Evolutionary conservation across 768 basidiomycete genomes (phyloP).

Genomic region (Amylocystis lapponica): DNA sequence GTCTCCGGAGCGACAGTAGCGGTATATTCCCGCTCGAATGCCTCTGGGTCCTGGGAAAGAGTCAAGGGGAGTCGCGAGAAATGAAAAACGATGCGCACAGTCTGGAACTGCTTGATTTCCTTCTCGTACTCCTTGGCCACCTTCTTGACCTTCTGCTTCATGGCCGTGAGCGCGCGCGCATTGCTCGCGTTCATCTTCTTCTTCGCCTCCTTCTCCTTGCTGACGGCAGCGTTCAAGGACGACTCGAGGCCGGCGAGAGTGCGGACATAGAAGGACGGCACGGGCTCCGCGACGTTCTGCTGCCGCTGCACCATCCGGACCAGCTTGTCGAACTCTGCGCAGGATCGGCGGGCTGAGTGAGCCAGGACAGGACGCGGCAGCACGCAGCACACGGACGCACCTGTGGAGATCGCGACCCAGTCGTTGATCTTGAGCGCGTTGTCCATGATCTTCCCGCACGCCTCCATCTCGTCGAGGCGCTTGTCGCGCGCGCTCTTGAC

Average conservation of each 20-base stretch:
- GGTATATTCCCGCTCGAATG: slow-evolving; percentile 73
- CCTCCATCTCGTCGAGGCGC: slow-evolving; percentile 92
- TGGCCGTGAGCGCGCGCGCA: slow-evolving; percentile 90
- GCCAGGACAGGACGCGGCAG: not conserved
- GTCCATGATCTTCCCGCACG: slow-evolving; percentile 84
- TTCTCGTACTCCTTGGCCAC: slow-evolving; percentile 81
- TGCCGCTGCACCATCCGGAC: slow-evolving; percentile 84
- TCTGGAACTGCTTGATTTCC: slow-evolving; percentile 73
- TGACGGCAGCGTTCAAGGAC: slow-evolving; percentile 63
- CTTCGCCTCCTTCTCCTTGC: slow-evolving; percentile 87
- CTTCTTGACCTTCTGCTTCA: slow-evolving; percentile 98
- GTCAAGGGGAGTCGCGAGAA: slow-evolving; percentile 1
- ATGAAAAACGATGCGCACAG: slow-evolving; percentile 43
- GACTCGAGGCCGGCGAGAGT: slow-evolving; percentile 70
- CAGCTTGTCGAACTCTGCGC: slow-evolving; percentile 96
- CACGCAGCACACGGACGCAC: slow-evolving; percentile 36
- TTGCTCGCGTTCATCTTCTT: slow-evolving; percentile 97
- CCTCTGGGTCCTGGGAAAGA: slow-evolving; percentile 70
- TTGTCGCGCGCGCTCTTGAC: slow-evolving; percentile 89
- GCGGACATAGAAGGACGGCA: slow-evolving; percentile 82
- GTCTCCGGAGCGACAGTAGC: slow-evolving; percentile 43
- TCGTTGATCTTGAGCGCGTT: slow-evolving; percentile 96
- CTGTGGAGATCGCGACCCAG: slow-evolving; percentile 88
- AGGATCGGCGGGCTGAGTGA: not conserved
- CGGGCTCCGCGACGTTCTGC: slow-evolving; percentile 77